Conservation (phyloP, 2,329 filamentous ascomycete genomes). For the Claviceps sp. region DNA sequence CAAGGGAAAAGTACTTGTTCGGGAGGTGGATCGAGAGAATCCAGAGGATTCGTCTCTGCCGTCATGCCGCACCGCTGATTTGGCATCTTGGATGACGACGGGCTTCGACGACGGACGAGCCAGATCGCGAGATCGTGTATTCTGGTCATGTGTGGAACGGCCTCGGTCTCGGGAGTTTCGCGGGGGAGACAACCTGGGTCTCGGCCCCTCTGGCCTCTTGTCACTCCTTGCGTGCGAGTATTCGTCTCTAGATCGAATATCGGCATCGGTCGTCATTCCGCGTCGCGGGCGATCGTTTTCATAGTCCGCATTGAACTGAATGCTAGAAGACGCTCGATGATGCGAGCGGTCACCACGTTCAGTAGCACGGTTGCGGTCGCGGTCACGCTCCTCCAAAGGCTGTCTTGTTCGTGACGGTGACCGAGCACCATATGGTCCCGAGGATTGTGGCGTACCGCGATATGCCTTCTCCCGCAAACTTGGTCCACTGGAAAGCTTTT, state of each 20-base stretch:
- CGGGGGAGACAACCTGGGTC: conserved; percentile 7
- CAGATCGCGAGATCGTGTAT: conserved; percentile 16
- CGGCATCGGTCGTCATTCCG: conserved; percentile 21
- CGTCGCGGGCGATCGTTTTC: conserved; percentile 16
- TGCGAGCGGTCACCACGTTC: conserved; percentile 13
- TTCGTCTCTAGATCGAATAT: conserved; percentile 14
- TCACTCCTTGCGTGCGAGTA: conserved; percentile 9
- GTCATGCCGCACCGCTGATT: conserved; percentile 9
- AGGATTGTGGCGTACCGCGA: conserved; percentile 12
- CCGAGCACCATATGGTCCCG: conserved; percentile 20
- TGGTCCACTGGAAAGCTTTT: conserved; percentile 26
- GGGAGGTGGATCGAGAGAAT: conserved; percentile 19
- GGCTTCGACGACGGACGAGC: conserved; percentile 21
- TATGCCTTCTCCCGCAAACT: conserved; percentile 31
- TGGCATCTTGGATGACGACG: conserved; percentile 21
- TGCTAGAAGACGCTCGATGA: conserved; percentile 16
- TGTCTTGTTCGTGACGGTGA: conserved; percentile 20
- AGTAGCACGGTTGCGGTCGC: conserved; percentile 8
- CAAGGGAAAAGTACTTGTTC: conserved; percentile 20
- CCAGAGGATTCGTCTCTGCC: conserved; percentile 10
- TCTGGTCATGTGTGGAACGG: conserved; percentile 26
- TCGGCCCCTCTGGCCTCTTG: conserved; percentile 15
- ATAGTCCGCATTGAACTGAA: conserved; percentile 14
- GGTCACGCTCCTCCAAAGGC: conserved; percentile 14
- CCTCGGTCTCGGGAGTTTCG: conserved; percentile 16